Conservation (phyloP, 306 rosid genomes). For the Dalbergia cultrata region DNA sequence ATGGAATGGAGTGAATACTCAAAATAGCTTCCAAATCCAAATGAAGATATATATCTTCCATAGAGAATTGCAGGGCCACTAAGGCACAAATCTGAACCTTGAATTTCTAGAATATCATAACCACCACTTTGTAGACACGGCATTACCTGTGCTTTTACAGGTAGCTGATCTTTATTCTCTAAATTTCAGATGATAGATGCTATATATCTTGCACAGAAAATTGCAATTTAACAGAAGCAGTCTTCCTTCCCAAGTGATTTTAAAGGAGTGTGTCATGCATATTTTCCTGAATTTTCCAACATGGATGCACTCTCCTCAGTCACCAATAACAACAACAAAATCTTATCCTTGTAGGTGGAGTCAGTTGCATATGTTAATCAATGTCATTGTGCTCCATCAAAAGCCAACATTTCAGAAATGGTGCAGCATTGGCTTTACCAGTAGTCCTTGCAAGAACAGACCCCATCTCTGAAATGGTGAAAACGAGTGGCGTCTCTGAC, state of each 20-base stretch:
- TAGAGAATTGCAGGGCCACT: background rate
- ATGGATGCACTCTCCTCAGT: slow-evolving; percentile 9
- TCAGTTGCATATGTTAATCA: background rate
- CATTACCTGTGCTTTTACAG: background rate
- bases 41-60: background rate
- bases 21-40: slow-evolving; percentile 10
- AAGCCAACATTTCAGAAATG: slow-evolving; percentile 10
- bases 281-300: slow-evolving; percentile 32
- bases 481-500: slow-evolving; percentile 91
- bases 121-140: background rate
- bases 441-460: slow-evolving; percentile 89
- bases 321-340: slow-evolving; percentile 9
- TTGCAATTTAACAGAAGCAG: slow-evolving; percentile 4
- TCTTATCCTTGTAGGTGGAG: background rate
- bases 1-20: background rate
- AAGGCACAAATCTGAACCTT: slow-evolving; percentile 20
- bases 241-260: slow-evolving; percentile 24
- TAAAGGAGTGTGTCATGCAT: background rate
- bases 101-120: slow-evolving; percentile 24
- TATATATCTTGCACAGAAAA: slow-evolving; percentile 9
- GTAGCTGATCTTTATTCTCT: background rate
- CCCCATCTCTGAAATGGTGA: slow-evolving; percentile 83
- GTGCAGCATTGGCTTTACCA: slow-evolving; percentile 59
- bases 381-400: slow-evolving; percentile 34
- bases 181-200: slow-evolving; percentile 3